Base-by-base conservation (phyloP, 345 rosid species). In the Trapa incisa region DNA sequence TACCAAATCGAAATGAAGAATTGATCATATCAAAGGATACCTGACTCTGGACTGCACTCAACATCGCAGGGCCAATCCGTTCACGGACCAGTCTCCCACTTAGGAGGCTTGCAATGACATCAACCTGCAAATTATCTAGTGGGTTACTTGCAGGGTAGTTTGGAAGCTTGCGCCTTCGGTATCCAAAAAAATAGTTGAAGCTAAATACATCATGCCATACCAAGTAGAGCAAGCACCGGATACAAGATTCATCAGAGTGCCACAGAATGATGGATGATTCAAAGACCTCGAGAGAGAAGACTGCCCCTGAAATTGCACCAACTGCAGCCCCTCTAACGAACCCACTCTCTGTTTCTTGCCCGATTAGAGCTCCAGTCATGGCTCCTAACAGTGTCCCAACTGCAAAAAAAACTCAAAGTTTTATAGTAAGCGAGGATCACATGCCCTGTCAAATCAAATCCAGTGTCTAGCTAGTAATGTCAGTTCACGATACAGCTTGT, bases 21-120 rank as follows among this genome's bases (percentile, higher is more conserved):
- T 58, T 15, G 2, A 35, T 33, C n/a, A 9, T 8, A 33, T 33
- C 12, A 68, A 67, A 22, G 29, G 48, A 47, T 82, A 95, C 99
- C 96, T 95, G 98, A 78, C 98, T 95, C 76, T 95, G 99, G 64
- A 95, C 99, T 0, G 99, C 99, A 74, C 96, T 95, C 66, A 95
- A 75, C 99, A 95, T 95, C 0, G 99, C 99, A 2, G 99, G 99
- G 73, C 99, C 99, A 47, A 95, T 89, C 45, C 96, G 86, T 72
- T 95, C 99, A 0, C 99, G 87, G 8, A 95, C 97, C 68, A 95
- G 98, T 75, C 99, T 89, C 57, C 99, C 99, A 42, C 99, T 95
- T 32, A 95, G 78, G 72, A 95, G 99, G 79, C 99, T 95, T 61
- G 85, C 94, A 70, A 95, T 85, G 64, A 95, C 99, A 86, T 95